These are phyloP conservation scores for Epichloe glyceriae DNA, from an alignment of 2,329 filamentous ascomycete species.

Conservation along the genomic window DNA sequence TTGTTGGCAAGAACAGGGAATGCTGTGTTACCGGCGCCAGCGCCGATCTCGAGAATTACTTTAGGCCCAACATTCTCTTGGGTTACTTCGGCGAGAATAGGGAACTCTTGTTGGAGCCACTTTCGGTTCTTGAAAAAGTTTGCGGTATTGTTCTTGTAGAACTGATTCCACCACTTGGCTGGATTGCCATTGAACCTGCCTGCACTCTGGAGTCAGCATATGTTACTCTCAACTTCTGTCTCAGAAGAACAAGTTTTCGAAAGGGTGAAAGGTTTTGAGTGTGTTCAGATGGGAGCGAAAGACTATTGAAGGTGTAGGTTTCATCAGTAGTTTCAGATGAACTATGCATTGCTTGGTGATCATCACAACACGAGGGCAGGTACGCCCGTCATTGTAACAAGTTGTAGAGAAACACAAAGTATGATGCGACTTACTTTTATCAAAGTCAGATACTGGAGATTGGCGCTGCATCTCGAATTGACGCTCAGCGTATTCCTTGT, in stretches of 20 bases:
- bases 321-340: conserved; percentile 58
- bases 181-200: conserved; percentile 79
- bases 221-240: background rate
- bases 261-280: conserved; percentile 4
- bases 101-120: conserved; percentile 94
- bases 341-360: conserved; percentile 50
- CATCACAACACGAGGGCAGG: conserved; percentile 36
- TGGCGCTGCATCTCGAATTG: conserved; percentile 79
- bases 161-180: conserved; percentile 94
- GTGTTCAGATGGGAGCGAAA: conserved; percentile 63
- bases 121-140: conserved; percentile 99
- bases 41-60: conserved; percentile 78
- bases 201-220: conserved; percentile 31
- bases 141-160: conserved; percentile 93
- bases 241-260: background rate
- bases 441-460: conserved; percentile 82
- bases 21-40: conserved; percentile 90
- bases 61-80: conserved; percentile 54
- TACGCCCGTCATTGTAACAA: background rate
- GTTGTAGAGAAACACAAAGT: background rate
- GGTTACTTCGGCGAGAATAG: conserved; percentile 67
- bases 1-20: conserved; percentile 83
- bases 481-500: conserved; percentile 71
- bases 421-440: conserved; percentile 51
- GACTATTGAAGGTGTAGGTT: conserved; percentile 37